A percentile compares a stretch with the other conserved stretches of the same genome.
Evolutionary conservation across 1,284 basidiomycete genomes (phyloP).

Genomic region (Trametes polyzona): DNA sequence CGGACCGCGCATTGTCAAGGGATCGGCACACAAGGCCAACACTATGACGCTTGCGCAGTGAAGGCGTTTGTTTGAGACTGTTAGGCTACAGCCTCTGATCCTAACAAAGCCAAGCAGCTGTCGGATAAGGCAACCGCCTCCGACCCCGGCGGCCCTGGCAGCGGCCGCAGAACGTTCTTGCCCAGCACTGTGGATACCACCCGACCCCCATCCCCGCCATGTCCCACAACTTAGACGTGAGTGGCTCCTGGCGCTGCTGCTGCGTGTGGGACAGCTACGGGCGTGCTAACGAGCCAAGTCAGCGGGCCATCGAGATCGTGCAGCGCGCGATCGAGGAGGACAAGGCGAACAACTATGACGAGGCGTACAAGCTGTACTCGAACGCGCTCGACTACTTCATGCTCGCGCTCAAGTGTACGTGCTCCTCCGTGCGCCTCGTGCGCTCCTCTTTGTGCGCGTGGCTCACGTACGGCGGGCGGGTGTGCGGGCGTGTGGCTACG

Average conservation of each 20-base stretch:
- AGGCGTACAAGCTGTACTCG: conserved; percentile 94
- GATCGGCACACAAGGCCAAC: not conserved
- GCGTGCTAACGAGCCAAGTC: not conserved
- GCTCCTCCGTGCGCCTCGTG: not conserved
- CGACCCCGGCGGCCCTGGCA: conserved; percentile 8
- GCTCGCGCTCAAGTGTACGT: conserved; percentile 81
- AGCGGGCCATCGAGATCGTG: conserved; percentile 96
- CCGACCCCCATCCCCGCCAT: conserved; percentile 29
- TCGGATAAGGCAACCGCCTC: conserved; percentile 15
- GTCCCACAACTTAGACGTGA: conserved; percentile 43
- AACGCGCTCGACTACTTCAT: conserved; percentile 99
- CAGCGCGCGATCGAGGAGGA: conserved; percentile 96
- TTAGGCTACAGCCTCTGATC: conserved; percentile 31
- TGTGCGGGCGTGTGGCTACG: no score
- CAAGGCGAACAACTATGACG: conserved; percentile 90
- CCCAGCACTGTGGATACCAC: conserved; percentile 15
- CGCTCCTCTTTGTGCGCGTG: conserved; percentile 8
- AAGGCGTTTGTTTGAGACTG: conserved; percentile 25
- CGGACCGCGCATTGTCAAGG: no score
- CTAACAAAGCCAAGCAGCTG: conserved; percentile 33
- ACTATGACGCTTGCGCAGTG: not conserved
- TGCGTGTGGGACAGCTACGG: no score
- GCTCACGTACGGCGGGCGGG: no score
- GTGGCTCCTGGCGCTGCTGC: conserved; percentile 8
- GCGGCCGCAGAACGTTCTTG: conserved; percentile 14